These are phyloP conservation scores for Kwoniella botswanensis DNA, from an alignment of 768 basidiomycete species.

Conservation along the genomic window DNA sequence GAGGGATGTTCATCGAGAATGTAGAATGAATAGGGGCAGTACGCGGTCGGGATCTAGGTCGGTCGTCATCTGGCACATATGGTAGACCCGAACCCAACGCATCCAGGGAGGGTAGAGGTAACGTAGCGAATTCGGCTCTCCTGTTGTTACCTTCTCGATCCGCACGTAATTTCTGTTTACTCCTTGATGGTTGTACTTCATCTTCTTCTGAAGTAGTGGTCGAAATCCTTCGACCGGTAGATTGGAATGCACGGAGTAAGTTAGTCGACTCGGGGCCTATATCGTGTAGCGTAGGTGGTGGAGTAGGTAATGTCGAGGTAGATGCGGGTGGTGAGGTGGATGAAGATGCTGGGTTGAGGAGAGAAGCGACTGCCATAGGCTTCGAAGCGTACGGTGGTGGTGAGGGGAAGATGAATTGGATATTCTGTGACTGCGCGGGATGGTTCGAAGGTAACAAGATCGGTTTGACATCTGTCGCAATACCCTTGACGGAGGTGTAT, in stretches of 20 bases:
- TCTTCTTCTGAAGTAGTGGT: slow-evolving; percentile 52
- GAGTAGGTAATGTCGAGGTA: slow-evolving; percentile 19
- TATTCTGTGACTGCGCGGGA: slow-evolving; percentile 37
- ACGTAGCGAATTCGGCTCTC: slow-evolving; percentile 25
- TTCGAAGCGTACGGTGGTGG: slow-evolving; percentile 25
- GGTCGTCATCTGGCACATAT: slow-evolving; percentile 34
- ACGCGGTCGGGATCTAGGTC: slow-evolving; percentile 31
- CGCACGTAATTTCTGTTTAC: slow-evolving; percentile 24
- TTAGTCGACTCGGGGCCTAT: slow-evolving; percentile 19
- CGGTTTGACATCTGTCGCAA: slow-evolving; percentile 38
- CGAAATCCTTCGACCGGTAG: slow-evolving; percentile 47
- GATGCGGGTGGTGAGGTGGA: slow-evolving; percentile 3
- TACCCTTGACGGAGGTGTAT: slow-evolving; percentile 20
- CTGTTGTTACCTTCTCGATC: slow-evolving; percentile 13
- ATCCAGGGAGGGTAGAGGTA: slow-evolving; percentile 42
- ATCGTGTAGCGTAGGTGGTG: slow-evolving; percentile 16
- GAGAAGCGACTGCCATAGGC: slow-evolving; percentile 17
- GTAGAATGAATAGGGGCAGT: slow-evolving; percentile 45
- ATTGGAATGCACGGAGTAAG: slow-evolving; percentile 34
- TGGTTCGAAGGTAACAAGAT: slow-evolving; percentile 42
- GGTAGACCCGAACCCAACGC: slow-evolving; percentile 46
- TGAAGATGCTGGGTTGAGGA: slow-evolving; percentile 17
- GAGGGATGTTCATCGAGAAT: slow-evolving; percentile 27
- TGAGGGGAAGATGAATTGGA: slow-evolving; percentile 47
- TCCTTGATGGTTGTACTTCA: slow-evolving; percentile 42